phyloP scores from a whole-genome alignment of 2,329 filamentous ascomycete species.

The Ophiostoma sp. region DNA sequence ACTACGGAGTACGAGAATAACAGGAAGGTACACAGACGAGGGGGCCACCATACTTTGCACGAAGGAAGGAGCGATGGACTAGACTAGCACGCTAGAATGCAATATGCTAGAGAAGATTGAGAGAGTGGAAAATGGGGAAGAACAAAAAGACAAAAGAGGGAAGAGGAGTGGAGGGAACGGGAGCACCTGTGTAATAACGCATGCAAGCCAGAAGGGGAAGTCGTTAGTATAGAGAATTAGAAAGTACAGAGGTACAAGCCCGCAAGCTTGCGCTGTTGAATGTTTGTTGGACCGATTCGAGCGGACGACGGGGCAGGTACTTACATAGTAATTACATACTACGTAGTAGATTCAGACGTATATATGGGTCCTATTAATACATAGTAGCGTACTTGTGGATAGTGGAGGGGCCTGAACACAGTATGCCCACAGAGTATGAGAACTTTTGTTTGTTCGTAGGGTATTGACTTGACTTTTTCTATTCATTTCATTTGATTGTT shows the following conservation, averaged over 20 bases:
- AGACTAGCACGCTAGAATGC: background rate
- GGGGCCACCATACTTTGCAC: background rate
- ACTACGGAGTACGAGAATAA: background rate
- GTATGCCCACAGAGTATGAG: too few relatives aligned
- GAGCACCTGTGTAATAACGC: constrained; percentile 6
- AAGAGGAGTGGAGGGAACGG: background rate
- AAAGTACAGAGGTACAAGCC: background rate
- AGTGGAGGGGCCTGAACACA: background rate
- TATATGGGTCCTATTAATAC: background rate
- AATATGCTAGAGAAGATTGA: background rate
- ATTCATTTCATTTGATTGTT: background rate
- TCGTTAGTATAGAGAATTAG: background rate
- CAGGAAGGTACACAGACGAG: constrained; percentile 8
- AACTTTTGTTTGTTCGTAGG: background rate
- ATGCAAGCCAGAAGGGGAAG: background rate
- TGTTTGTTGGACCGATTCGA: background rate
- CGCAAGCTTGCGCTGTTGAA: background rate
- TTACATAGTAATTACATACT: too few relatives aligned
- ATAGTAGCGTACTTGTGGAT: too few relatives aligned
- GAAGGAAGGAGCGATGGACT: background rate
- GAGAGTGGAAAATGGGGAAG: constrained; percentile 4
- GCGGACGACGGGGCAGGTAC: background rate
- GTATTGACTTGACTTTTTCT: background rate
- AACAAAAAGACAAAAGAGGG: background rate
- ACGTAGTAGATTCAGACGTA: background rate